Evolutionary conservation across 768 basidiomycete species (phyloP).

Genomic region (Lentinula guzmanii): DNA sequence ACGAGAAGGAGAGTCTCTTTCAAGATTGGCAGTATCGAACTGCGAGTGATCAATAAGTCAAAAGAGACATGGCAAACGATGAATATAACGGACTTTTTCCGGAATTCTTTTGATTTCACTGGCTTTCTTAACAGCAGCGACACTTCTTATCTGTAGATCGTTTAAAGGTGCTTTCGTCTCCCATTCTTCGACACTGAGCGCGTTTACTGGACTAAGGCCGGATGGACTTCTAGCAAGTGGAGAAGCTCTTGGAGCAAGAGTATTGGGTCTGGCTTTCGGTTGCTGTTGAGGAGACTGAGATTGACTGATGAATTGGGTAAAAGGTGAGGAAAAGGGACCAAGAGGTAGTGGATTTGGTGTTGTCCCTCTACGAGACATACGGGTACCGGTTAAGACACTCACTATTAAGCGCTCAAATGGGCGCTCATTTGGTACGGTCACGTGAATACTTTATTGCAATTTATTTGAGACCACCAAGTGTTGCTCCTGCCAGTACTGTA

Average conservation of each 20-base stretch:
- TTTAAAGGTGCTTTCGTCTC: slow-evolving; percentile 74
- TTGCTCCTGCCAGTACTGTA: no score
- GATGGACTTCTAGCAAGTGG: background rate
- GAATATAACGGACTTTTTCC: slow-evolving; percentile 51
- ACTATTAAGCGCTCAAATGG: background rate
- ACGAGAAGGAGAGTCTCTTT: slow-evolving; percentile 23
- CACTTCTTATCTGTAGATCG: slow-evolving; percentile 62
- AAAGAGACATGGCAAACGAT: background rate
- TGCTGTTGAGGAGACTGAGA: background rate
- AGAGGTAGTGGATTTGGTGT: slow-evolving; percentile 6
- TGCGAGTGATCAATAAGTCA: background rate
- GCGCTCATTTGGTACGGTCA: background rate
- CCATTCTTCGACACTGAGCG: slow-evolving; percentile 85
- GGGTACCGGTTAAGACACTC: background rate
- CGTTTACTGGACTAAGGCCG: slow-evolving; percentile 26
- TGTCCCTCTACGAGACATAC: slow-evolving; percentile 6
- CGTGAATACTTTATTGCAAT: background rate
- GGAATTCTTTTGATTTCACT: slow-evolving; percentile 62
- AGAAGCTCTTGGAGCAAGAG: slow-evolving; percentile 1
- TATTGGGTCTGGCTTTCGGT: background rate
- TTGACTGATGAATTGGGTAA: background rate
- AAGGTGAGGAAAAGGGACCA: background rate
- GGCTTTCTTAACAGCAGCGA: slow-evolving; percentile 55
- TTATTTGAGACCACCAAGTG: no score
- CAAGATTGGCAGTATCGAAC: slow-evolving; percentile 17